Percentiles rank a stretch among this genome's conserved stretches.
Conservation (phyloP, 177 flowering plant genomes). For the Telopea speciosissima region DNA sequence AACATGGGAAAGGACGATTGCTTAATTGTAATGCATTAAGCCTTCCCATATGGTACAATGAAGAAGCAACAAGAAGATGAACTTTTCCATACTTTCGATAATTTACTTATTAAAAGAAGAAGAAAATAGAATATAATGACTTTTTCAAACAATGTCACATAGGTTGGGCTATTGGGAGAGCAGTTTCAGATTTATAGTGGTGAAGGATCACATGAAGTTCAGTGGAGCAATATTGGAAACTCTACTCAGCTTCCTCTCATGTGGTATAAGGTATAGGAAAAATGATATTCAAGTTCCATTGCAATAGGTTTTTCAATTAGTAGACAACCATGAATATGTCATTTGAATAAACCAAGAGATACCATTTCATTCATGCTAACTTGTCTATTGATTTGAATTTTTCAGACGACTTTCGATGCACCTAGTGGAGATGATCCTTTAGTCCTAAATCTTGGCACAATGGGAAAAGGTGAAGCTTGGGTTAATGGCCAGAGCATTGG, state of each 20-base stretch:
- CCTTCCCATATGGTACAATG: neutral
- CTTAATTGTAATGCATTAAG: too few relatives aligned
- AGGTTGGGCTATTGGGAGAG: slow-evolving; percentile 33
- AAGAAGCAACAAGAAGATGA: too few relatives aligned
- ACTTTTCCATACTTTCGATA: too few relatives aligned
- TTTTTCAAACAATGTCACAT: neutral
- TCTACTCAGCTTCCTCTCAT: slow-evolving; percentile 34
- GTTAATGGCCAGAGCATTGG: slow-evolving; percentile 87
- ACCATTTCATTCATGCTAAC: neutral
- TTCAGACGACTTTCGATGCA: slow-evolving; percentile 61
- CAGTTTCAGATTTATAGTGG: slow-evolving; percentile 12
- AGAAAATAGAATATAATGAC: too few relatives aligned
- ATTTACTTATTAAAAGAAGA: too few relatives aligned
- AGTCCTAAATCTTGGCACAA: slow-evolving; percentile 55
- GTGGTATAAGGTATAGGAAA: slow-evolving; percentile 65
- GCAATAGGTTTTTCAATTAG: neutral
- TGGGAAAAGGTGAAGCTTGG: slow-evolving; percentile 97
- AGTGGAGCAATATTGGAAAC: slow-evolving; percentile 17
- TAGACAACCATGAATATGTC: neutral
- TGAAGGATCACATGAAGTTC: slow-evolving; percentile 12
- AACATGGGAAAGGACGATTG: neutral
- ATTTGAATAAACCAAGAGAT: too few relatives aligned
- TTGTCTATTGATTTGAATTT: neutral
- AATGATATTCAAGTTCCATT: neutral
- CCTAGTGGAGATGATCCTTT: slow-evolving; percentile 63